phyloP scores from a whole-genome alignment of 768 basidiomycete species.

The Antrodiella citrinella region DNA sequence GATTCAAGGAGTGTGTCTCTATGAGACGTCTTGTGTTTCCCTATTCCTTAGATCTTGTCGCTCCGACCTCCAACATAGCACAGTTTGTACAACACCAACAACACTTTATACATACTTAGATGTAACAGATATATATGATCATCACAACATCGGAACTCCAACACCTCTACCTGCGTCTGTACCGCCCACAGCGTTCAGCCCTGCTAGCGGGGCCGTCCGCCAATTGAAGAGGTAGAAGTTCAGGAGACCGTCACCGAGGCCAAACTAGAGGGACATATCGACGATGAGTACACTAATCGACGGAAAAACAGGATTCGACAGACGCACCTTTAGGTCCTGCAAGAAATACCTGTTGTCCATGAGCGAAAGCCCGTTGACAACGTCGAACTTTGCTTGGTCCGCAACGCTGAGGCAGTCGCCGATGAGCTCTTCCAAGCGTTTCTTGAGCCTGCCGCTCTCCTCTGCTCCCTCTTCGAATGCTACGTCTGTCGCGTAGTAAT shows the following conservation, averaged over 20 bases:
- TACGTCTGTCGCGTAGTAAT: conserved; percentile 84
- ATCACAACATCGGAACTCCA: conserved; percentile 90
- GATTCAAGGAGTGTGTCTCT: too few species aligned
- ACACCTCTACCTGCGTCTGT: conserved; percentile 68
- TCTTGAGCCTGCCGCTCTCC: conserved; percentile 53
- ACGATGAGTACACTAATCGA: background rate
- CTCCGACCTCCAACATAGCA: background rate
- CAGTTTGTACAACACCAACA: background rate
- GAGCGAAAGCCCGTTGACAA: conserved; percentile 89
- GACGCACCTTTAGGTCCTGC: conserved; percentile 74
- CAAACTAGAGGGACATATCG: conserved; percentile 55
- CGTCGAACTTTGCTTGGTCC: conserved; percentile 83
- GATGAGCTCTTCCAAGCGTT: conserved; percentile 63
- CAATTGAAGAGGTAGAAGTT: conserved; percentile 96
- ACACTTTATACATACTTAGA: background rate
- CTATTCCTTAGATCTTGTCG: background rate
- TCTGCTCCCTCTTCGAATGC: conserved; percentile 59
- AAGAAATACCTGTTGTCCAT: conserved; percentile 90
- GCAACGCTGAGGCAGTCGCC: conserved; percentile 79
- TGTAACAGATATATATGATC: background rate
- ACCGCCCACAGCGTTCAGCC: conserved; percentile 44
- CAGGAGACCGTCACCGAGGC: conserved; percentile 80
- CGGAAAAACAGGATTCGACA: too few species aligned
- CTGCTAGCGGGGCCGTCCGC: conserved; percentile 75
- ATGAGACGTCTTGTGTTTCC: background rate